Conservation (phyloP, 2,329 filamentous ascomycete genomes). For the Colletotrichum tropicale region DNA sequence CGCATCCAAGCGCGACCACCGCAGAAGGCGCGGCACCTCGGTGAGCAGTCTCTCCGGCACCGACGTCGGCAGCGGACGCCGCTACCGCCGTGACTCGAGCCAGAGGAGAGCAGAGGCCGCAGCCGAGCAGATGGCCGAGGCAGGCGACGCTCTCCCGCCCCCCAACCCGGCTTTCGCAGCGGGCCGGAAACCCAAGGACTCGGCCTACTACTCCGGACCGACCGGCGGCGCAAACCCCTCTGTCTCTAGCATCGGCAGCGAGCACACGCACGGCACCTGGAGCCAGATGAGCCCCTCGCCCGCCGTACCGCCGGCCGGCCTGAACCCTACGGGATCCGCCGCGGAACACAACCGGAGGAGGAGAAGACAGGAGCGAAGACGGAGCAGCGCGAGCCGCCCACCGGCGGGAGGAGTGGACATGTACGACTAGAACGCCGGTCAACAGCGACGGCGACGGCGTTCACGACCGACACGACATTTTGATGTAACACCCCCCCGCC, state of each 20-base stretch:
- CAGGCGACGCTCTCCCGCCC: slow-evolving; percentile 49
- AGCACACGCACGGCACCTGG: slow-evolving; percentile 55
- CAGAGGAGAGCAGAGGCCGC: slow-evolving; percentile 49
- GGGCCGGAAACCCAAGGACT: slow-evolving; percentile 58
- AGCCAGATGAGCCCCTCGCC: slow-evolving; percentile 56
- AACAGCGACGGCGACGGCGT: neutral
- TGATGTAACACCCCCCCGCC: neutral
- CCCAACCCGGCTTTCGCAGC: slow-evolving; percentile 63
- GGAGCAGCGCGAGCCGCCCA: slow-evolving; percentile 45
- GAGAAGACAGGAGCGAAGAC: slow-evolving; percentile 55
- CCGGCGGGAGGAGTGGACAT: slow-evolving; percentile 38
- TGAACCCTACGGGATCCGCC: slow-evolving; percentile 36
- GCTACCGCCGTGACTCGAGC: slow-evolving; percentile 61
- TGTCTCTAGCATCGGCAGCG: slow-evolving; percentile 51
- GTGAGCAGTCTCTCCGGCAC: slow-evolving; percentile 61
- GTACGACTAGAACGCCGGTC: slow-evolving; percentile 33
- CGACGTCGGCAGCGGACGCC: slow-evolving; percentile 54
- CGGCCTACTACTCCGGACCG: slow-evolving; percentile 63
- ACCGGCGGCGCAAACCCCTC: slow-evolving; percentile 42
- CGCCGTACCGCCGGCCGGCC: slow-evolving; percentile 32
- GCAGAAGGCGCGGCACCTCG: slow-evolving; percentile 46
- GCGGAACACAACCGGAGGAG: slow-evolving; percentile 56
- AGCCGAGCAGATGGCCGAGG: slow-evolving; percentile 49
- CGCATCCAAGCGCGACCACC: slow-evolving; percentile 41
- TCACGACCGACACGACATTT: slow-evolving; percentile 9